Conservation (phyloP, 2,329 filamentous ascomycete genomes). For the Clonostachys byssicola region DNA sequence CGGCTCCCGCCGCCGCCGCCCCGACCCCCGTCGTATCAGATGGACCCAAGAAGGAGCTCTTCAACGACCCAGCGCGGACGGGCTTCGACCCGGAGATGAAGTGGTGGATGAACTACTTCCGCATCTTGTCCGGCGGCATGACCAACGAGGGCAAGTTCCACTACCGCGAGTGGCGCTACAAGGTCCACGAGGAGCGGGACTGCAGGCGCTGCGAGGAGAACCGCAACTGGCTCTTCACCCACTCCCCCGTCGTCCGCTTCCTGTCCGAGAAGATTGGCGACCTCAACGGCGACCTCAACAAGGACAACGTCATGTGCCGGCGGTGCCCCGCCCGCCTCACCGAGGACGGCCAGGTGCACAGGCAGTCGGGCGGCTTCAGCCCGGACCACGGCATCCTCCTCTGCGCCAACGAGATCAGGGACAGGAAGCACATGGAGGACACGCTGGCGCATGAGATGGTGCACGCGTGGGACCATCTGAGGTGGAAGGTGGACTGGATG, state of each 20-base stretch:
- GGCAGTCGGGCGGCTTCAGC: slow-evolving; percentile 76
- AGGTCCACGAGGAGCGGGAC: slow-evolving; percentile 71
- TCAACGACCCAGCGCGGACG: slow-evolving; percentile 57
- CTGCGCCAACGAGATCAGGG: slow-evolving; percentile 86
- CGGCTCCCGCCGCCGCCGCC: background rate
- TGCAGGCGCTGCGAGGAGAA: slow-evolving; percentile 77
- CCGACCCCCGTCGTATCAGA: background rate
- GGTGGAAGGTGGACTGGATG: slow-evolving; percentile 86
- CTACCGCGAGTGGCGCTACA: slow-evolving; percentile 76
- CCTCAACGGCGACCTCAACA: slow-evolving; percentile 72
- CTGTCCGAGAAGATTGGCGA: slow-evolving; percentile 75
- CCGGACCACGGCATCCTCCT: slow-evolving; percentile 83
- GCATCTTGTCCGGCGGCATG: slow-evolving; percentile 71
- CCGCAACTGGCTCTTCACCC: slow-evolving; percentile 78
- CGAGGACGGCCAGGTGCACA: slow-evolving; percentile 56
- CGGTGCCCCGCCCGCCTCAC: slow-evolving; percentile 63
- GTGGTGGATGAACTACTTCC: slow-evolving; percentile 84
- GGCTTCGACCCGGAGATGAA: slow-evolving; percentile 57
- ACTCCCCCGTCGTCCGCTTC: slow-evolving; percentile 85
- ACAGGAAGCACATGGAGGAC: slow-evolving; percentile 82
- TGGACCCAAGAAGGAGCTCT: slow-evolving; percentile 26
- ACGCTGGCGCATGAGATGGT: slow-evolving; percentile 97
- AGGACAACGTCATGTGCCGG: slow-evolving; percentile 74
- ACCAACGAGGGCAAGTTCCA: slow-evolving; percentile 64
- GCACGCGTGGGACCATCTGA: slow-evolving; percentile 88